A percentile compares a stretch with the other conserved stretches of the same genome.
Evolutionary conservation across 805 yeast genomes (phyloP).

Genomic region (Pichia sporocuriosa): DNA sequence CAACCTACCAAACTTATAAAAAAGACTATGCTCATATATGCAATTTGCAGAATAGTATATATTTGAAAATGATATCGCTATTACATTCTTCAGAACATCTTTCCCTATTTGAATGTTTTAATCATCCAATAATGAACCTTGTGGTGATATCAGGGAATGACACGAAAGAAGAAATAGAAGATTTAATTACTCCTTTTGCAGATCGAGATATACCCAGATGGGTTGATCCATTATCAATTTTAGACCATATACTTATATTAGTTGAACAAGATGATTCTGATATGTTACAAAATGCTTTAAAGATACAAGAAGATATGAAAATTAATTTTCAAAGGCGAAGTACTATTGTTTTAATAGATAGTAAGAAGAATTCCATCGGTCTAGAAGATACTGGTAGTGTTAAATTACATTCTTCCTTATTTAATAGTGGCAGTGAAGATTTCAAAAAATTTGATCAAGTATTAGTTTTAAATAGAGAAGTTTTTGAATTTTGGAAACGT

Average conservation of each 20-base stretch:
- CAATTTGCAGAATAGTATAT: conserved; percentile 39
- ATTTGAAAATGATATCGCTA: conserved; percentile 50
- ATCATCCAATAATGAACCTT: conserved; percentile 77
- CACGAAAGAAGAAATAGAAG: conserved; percentile 48
- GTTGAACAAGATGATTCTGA: conserved; percentile 41
- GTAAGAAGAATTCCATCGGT: neutral
- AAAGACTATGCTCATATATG: neutral
- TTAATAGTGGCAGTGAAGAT: conserved; percentile 9
- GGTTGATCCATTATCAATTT: conserved; percentile 56
- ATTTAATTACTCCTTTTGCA: conserved; percentile 47
- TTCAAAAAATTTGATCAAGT: neutral
- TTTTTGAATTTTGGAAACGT: conserved; percentile 26
- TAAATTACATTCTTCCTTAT: conserved; percentile 26
- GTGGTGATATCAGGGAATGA: conserved; percentile 57
- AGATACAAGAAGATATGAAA: conserved; percentile 28
- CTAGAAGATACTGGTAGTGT: conserved; percentile 1
- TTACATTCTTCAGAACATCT: conserved; percentile 52
- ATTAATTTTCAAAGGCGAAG: conserved; percentile 10
- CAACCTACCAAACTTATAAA: neutral
- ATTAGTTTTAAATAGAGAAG: conserved; percentile 3
- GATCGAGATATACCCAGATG: conserved; percentile 47
- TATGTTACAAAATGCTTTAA: conserved; percentile 35
- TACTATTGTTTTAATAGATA: conserved; percentile 7
- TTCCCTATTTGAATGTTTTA: conserved; percentile 76
- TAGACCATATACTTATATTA: conserved; percentile 45